phyloP scores from a whole-genome alignment of 805 yeast genomes.

The Candida alai region DNA sequence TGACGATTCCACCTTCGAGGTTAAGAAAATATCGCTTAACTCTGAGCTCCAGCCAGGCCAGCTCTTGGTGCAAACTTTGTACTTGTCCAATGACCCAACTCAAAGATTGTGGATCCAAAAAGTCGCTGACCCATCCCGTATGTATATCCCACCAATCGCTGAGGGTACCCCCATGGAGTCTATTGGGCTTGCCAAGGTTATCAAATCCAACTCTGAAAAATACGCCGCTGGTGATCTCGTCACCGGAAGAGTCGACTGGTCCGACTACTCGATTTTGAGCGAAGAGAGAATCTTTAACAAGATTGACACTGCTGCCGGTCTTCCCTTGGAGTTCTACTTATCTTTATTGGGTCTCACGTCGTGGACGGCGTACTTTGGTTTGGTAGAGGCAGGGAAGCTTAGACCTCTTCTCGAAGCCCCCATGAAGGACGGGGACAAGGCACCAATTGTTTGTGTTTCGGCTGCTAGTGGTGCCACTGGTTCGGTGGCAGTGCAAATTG shows the following conservation, averaged over 20 bases:
- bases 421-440: conserved; percentile 19
- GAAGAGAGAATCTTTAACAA: conserved; percentile 23
- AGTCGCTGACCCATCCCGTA: conserved; percentile 23
- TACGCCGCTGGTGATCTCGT: conserved; percentile 33
- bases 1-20: conserved; percentile 23
- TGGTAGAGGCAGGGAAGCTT: conserved; percentile 47
- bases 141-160: conserved; percentile 35
- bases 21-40: conserved; percentile 11
- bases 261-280: conserved; percentile 39
- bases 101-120: conserved; percentile 55
- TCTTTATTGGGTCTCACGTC: conserved; percentile 55
- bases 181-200: conserved; percentile 46
- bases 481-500: conserved; percentile 52
- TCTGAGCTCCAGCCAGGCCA: conserved; percentile 33
- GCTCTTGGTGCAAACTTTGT: conserved; percentile 41
- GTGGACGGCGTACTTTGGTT: conserved; percentile 58
- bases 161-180: conserved; percentile 45
- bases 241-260: conserved; percentile 42
- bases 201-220: conserved; percentile 41
- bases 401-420: conserved; percentile 14
- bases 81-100: conserved; percentile 58
- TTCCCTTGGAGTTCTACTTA: conserved; percentile 43
- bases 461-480: conserved; percentile 83
- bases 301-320: conserved; percentile 21
- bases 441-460: conserved; percentile 49